Evolutionary conservation across 1,139 yeast genomes (phyloP), one percentile per base, ranked within the genome.

Genomic region (Blastobotrys capitulatus): DNA sequence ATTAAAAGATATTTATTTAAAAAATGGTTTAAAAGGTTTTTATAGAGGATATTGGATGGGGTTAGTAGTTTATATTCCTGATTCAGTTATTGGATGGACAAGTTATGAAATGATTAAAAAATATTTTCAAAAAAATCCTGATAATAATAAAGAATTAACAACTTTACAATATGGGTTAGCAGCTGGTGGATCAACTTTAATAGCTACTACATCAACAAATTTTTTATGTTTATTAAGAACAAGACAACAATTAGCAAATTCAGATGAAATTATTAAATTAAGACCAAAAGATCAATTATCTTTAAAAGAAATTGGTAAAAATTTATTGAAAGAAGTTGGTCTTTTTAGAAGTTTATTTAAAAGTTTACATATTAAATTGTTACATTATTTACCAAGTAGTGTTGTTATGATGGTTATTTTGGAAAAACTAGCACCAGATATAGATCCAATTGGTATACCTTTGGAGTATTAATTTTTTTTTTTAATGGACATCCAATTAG

Each of bases 1-100:
- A 15, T 38, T 65, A 10, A 44, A 52, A 13, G 47, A 52, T 22
- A 65, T 69, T 16, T 59, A 58, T 42, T 35, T 41, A 10, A 44
- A 51, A 12, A 70, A 68, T 44, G 72, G 71, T n/a, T 2, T 62
- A n/a, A 48, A 56, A 18, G 73, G 72, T 26, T 65, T 68, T 48
- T 69, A 62, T 55, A 60, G 72, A 4, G 73, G 73, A 26, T 69
- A 69, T 55, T 61, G 67, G 62, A 63, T 69, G 69, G 67, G 69
- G 25, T 56, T 65, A 35, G 65, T 53, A 2, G 69, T 65, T 46
- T 66, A 64, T 50, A 48, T 66, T 38, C 70, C 70, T 8, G 65
- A 64, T 44, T 60, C 68, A 3, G 59, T 66, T 20, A 60, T 63
- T 10, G 64, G 68, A 65, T 66, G 70, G 70, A 60, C 57, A 38